Conservation (phyloP, 2,329 filamentous ascomycete species). For the Canariomyces notabilis region DNA sequence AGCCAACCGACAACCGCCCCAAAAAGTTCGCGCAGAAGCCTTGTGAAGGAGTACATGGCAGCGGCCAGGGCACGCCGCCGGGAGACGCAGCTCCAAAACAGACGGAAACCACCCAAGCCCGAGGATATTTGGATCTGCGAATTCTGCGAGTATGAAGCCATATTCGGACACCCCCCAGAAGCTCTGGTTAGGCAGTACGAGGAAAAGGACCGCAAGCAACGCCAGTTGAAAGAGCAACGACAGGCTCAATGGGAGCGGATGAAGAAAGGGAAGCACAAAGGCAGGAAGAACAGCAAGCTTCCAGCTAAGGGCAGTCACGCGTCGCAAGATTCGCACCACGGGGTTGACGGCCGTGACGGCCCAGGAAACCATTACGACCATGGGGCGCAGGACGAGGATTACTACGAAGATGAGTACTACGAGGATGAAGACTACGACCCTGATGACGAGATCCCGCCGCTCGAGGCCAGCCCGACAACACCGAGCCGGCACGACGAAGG, state of each 20-base stretch:
- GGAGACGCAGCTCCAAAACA: slow-evolving; percentile 71
- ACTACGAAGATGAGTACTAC: slow-evolving; percentile 24
- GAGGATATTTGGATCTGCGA: slow-evolving; percentile 94
- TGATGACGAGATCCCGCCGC: slow-evolving; percentile 16
- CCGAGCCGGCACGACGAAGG: slow-evolving; percentile 2
- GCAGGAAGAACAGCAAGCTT: slow-evolving; percentile 73
- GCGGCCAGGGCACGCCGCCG: slow-evolving; percentile 75
- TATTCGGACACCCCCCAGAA: slow-evolving; percentile 81
- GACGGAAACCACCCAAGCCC: slow-evolving; percentile 61
- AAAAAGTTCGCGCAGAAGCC: slow-evolving; percentile 62
- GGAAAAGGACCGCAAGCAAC: slow-evolving; percentile 82
- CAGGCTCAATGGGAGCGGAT: slow-evolving; percentile 80
- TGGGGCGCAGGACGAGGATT: slow-evolving; percentile 21
- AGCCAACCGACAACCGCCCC: slow-evolving; percentile 12
- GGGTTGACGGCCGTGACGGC: slow-evolving; percentile 16
- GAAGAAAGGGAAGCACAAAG: slow-evolving; percentile 60
- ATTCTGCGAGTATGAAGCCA: slow-evolving; percentile 95
- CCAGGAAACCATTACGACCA: slow-evolving; percentile 25
- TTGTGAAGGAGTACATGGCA: slow-evolving; percentile 64
- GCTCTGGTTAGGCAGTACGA: slow-evolving; percentile 89
- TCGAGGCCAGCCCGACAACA: slow-evolving; percentile 3
- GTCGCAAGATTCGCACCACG: slow-evolving; percentile 24
- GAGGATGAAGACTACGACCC: slow-evolving; percentile 25
- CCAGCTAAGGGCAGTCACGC: slow-evolving; percentile 41
- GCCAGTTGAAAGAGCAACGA: slow-evolving; percentile 81